Evolutionary conservation across 2,329 filamentous ascomycete genomes (phyloP).

Genomic region (Arthroderma uncinatum): DNA sequence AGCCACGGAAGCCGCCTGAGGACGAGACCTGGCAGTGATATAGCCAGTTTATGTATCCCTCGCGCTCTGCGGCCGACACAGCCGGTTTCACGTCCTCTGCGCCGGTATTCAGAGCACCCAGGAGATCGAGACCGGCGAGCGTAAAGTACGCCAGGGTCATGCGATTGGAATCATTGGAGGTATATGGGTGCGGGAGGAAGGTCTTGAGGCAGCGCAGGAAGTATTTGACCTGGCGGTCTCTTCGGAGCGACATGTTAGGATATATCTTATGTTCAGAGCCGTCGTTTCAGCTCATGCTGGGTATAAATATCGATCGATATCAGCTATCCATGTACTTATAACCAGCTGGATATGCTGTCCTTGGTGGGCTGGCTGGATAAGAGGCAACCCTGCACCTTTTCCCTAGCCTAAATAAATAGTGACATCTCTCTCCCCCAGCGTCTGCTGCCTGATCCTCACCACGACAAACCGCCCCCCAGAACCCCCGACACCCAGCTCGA

Average conservation of each 20-base stretch:
- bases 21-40: slow-evolving; percentile 69
- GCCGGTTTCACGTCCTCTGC: not conserved
- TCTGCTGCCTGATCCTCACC: not conserved
- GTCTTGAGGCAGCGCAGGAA: slow-evolving; percentile 81
- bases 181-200: slow-evolving; percentile 71
- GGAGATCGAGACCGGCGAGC: slow-evolving; percentile 70
- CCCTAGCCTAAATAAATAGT: too few relatives aligned
- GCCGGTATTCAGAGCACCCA: slow-evolving; percentile 51
- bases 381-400: too few relatives aligned
- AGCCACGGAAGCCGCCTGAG: slow-evolving; percentile 74
- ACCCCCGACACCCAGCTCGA: not conserved
- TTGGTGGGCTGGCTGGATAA: too few relatives aligned
- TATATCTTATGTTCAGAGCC: not conserved
- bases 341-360: too few relatives aligned
- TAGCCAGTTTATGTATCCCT: slow-evolving; percentile 54
- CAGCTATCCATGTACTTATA: too few relatives aligned
- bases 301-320: not conserved
- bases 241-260: slow-evolving; percentile 18
- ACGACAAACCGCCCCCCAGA: not conserved
- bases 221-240: slow-evolving; percentile 69
- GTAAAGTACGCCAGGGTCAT: slow-evolving; percentile 86
- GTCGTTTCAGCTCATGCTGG: not conserved
- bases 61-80: slow-evolving; percentile 43
- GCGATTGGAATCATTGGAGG: slow-evolving; percentile 77
- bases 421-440: too few relatives aligned